Conservation (phyloP, 805 yeast genomes). For the Ogataea paraovalis region DNA sequence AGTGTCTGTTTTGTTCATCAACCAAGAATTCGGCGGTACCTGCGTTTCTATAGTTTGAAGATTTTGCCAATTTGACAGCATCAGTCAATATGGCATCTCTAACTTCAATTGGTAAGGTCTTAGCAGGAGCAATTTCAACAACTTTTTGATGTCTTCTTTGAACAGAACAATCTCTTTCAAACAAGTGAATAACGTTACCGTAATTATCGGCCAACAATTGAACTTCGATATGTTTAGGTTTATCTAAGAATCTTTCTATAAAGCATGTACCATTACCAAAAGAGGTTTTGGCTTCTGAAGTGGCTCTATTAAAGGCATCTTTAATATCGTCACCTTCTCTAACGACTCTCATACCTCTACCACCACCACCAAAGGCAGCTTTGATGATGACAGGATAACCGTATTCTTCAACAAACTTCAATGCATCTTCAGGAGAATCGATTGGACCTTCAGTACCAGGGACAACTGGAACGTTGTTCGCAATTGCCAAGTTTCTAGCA, state of each 20-base stretch:
- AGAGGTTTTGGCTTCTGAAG: constrained; percentile 91
- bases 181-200: constrained; percentile 93
- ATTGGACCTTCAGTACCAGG: constrained; percentile 99
- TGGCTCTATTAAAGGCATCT: constrained; percentile 92
- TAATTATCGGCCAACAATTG: constrained; percentile 90
- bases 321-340: constrained; percentile 90
- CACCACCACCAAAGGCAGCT: constrained; percentile 99
- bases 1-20: constrained; percentile 89
- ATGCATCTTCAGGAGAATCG: constrained; percentile 72
- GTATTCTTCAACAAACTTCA: constrained; percentile 70
- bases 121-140: constrained; percentile 97
- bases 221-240: constrained; percentile 97
- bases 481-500: constrained; percentile 82
- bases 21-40: constrained; percentile 98
- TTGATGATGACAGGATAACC: constrained; percentile 97
- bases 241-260: constrained; percentile 91
- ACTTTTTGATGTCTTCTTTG: constrained; percentile 99
- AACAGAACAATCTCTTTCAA: constrained; percentile 98
- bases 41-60: constrained; percentile 91
- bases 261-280: constrained; percentile 98
- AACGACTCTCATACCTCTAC: constrained; percentile 99
- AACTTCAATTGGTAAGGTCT: constrained; percentile 74
- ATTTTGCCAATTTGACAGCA: constrained; percentile 87
- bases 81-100: constrained; percentile 92
- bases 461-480: constrained; percentile 83